Evolutionary conservation across 148 eudicot genomes (phyloP).

Genomic region (Cornus kousa): DNA sequence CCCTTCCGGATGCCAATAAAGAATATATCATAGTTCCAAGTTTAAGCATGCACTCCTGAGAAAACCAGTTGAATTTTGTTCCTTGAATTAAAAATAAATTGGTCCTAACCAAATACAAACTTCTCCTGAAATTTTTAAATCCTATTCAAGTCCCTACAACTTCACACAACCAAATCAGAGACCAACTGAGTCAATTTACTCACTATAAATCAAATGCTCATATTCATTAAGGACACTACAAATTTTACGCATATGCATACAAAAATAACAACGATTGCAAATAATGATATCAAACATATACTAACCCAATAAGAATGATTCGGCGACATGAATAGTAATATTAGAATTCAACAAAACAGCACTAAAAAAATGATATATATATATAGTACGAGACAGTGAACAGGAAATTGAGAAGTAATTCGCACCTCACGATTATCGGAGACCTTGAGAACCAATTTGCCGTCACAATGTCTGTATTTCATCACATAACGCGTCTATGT

Average conservation of each 20-base stretch:
- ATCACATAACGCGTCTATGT: constrained; percentile 70
- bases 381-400: too few species aligned
- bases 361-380: not conserved
- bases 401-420: not conserved
- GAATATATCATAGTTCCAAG: too few species aligned
- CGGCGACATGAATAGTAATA: not conserved
- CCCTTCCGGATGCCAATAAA: too few species aligned
- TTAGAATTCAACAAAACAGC: not conserved
- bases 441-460: constrained; percentile 91
- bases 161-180: not conserved
- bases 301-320: not conserved
- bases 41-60: too few species aligned
- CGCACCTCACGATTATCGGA: constrained; percentile 82
- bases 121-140: too few species aligned
- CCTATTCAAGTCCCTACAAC: too few species aligned
- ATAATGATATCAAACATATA: not conserved
- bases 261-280: not conserved
- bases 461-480: constrained; percentile 91
- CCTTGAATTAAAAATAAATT: not conserved
- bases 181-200: not conserved
- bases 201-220: not conserved
- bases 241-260: too few species aligned
- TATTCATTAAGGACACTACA: not conserved
- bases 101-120: too few species aligned
- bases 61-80: not conserved